Evolutionary conservation across 768 basidiomycete species (phyloP).

Genomic region (Sistotremastrum niveocremeum): DNA sequence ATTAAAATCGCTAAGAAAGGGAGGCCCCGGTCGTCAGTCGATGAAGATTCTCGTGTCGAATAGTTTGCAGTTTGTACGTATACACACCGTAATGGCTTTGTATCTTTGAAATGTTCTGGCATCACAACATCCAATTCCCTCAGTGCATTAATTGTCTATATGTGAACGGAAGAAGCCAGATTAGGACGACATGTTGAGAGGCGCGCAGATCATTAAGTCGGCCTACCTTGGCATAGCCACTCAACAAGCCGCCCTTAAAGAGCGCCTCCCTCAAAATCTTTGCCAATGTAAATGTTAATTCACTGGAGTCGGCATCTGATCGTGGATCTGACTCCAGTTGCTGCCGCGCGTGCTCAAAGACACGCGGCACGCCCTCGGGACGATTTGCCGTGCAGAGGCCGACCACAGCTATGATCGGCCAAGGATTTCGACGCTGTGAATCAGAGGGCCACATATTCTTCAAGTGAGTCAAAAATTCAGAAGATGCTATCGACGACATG

Average conservation of each 20-base stretch:
- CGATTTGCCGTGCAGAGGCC: slow-evolving; percentile 45
- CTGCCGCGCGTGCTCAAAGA: slow-evolving; percentile 36
- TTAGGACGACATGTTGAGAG: not conserved
- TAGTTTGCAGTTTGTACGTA: too few species aligned
- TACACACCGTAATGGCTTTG: slow-evolving; percentile 30
- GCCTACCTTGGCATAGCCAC: slow-evolving; percentile 44
- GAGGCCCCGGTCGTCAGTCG: not conserved
- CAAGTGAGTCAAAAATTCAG: too few species aligned
- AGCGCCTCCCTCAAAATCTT: slow-evolving; percentile 47
- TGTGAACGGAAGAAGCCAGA: not conserved
- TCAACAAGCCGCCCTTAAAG: slow-evolving; percentile 45
- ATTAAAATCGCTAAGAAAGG: not conserved
- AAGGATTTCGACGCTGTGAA: slow-evolving; percentile 25
- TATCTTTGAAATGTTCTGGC: slow-evolving; percentile 39
- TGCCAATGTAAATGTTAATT: slow-evolving; percentile 30
- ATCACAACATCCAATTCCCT: slow-evolving; percentile 35
- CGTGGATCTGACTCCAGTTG: slow-evolving; percentile 23
- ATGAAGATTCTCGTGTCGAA: too few species aligned
- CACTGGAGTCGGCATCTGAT: slow-evolving; percentile 11
- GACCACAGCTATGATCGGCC: slow-evolving; percentile 46
- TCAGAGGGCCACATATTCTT: too few species aligned
- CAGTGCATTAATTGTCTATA: slow-evolving; percentile 45
- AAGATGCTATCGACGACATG: too few species aligned
- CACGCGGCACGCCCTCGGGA: slow-evolving; percentile 41
- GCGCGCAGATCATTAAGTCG: not conserved